Base-by-base conservation (phyloP, 2,329 filamentous ascomycete genomes). In the Ophiostoma pallidulum region DNA sequence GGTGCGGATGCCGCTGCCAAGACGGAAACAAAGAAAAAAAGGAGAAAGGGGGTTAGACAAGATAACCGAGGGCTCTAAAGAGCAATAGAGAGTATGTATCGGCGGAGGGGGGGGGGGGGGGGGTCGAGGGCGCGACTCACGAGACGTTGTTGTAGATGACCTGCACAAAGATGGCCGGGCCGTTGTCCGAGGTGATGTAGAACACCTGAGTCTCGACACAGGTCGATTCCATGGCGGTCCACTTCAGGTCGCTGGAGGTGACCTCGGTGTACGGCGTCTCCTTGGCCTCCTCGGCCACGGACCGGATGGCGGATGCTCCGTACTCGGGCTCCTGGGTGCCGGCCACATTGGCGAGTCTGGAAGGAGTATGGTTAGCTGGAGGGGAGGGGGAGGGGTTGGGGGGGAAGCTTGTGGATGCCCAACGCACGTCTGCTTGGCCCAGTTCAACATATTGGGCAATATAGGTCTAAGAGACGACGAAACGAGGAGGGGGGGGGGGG, bases 251-350 rank as follows among this genome's bases (percentile, higher is more conserved):
- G 39, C 89, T 75, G 59, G 81, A 84, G 55, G 73, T 79, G 58
- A 89, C 67, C 64, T 92, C 86, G 45, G 87, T 90, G 66, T 84
- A 94, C 42, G 88, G 84, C 22, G 78, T 85, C 51, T 77, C 77
- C 64, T 84, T 78, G 54, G 86, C 76, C 70, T 96, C 88, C 60
- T 84, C 77, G 55, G 86, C 82, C 56, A 98, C 88, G 19, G 90
- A 83, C 62, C 24, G 84, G 66, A 97, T 87, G 59, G 90, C 91
- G 8, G 81, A 77, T 42, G 91, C 82, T 56, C 92, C 92, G 66
- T 98, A 96, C 68, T 94, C 86, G 62, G 91, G 91, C 75, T 96
- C 90, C 67, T 94, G 86, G 47, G 91, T 97, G 69, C 94, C 90
- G 63, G 90, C 89, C 64, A 95, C 89, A 67, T 90, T 75, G 66